These are phyloP conservation scores for Yamadazyma sp. DNA, from an alignment of 805 yeast species.

Conservation along the genomic window DNA sequence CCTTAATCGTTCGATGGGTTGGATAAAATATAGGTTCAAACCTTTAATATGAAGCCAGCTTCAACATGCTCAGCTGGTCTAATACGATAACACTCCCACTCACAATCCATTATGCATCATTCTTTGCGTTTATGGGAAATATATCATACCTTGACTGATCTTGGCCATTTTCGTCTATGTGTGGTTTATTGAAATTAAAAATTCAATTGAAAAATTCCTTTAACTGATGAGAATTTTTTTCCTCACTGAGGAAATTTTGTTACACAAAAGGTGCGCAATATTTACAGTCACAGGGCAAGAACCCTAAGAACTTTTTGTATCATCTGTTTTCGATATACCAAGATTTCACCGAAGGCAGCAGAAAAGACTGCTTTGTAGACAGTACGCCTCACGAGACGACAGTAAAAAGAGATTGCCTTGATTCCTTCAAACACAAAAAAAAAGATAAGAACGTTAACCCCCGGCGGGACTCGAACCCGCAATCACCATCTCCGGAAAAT, in stretches of 20 bases:
- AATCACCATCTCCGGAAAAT: slow-evolving; percentile 70
- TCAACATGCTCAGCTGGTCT: too few relatives aligned
- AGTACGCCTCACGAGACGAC: too few relatives aligned
- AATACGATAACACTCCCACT: too few relatives aligned
- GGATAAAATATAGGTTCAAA: too few relatives aligned
- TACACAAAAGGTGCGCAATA: slow-evolving; percentile 8
- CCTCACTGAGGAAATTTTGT: slow-evolving; percentile 5
- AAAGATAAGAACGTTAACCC: slow-evolving; percentile 36
- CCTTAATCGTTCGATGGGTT: too few relatives aligned
- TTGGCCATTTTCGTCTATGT: slow-evolving; percentile 50
- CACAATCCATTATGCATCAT: too few relatives aligned
- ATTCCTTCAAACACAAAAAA: neutral
- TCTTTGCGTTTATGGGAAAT: slow-evolving; percentile 3
- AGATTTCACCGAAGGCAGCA: neutral
- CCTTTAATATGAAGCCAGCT: too few relatives aligned
- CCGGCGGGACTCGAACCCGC: slow-evolving; percentile 82
- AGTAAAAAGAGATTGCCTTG: neutral
- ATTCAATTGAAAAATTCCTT: slow-evolving; percentile 17
- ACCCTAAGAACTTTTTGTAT: slow-evolving; percentile 4
- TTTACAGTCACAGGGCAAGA: slow-evolving; percentile 9
- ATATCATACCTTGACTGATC: slow-evolving; percentile 56
- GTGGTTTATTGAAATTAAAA: slow-evolving; percentile 13
- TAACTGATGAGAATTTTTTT: slow-evolving; percentile 16
- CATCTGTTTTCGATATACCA: neutral
- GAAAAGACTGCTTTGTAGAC: too few relatives aligned